Conservation (phyloP, 371 early-diverging fungal species). For the Nosema muscidifuracis region DNA sequence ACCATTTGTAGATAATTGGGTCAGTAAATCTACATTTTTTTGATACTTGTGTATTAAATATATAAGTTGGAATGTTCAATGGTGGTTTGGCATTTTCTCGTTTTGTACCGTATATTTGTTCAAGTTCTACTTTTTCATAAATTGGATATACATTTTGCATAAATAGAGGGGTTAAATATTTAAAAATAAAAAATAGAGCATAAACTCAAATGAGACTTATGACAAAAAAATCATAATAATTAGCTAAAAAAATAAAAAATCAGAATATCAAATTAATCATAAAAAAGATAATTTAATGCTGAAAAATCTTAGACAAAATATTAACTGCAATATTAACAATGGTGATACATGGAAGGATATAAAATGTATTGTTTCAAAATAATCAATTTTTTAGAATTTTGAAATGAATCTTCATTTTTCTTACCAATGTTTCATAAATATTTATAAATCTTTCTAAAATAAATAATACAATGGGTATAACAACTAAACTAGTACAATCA, state of each 20-base stretch:
- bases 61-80: slow-evolving; percentile 4
- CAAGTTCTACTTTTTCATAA: slow-evolving; percentile 42
- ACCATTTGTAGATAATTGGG: background rate
- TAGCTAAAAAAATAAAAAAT: background rate
- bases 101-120: slow-evolving; percentile 52
- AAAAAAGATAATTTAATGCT: too few relatives aligned
- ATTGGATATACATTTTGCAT: slow-evolving; percentile 52
- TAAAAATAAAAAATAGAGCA: slow-evolving; percentile 4
- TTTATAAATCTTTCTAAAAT: too few relatives aligned
- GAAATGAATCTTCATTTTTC: too few relatives aligned
- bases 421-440: too few relatives aligned
- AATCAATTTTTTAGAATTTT: too few relatives aligned
- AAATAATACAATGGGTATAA: background rate
- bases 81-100: slow-evolving; percentile 39
- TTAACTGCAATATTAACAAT: too few relatives aligned
- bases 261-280: too few relatives aligned
- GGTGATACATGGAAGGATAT: too few relatives aligned
- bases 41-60: background rate
- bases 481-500: slow-evolving; percentile 14
- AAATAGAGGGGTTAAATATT: background rate
- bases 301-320: too few relatives aligned
- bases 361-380: too few relatives aligned
- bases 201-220: background rate
- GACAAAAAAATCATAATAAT: background rate
- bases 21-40: background rate